Base-by-base conservation (phyloP, 2,329 filamentous ascomycete genomes). In the Paraphaeosphaeria minitans region DNA sequence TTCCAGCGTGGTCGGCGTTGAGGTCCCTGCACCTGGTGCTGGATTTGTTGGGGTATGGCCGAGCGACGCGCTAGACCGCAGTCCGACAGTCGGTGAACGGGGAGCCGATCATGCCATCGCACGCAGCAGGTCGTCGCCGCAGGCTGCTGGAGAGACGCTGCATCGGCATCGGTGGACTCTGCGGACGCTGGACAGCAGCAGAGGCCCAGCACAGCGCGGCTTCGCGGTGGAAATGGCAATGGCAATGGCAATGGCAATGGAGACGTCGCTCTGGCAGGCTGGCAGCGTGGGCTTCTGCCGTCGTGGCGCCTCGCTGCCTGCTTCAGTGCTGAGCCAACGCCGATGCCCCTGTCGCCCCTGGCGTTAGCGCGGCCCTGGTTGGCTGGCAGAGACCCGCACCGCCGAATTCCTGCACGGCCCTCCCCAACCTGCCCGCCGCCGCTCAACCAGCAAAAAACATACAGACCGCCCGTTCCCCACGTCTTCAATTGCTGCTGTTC, bases 371-470 rank as follows among this genome's bases (percentile, higher is more conserved):
- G n/a, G 9, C 39, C 29, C 27, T 46, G 55, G 33, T 57, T 60
- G 54, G 58, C 50, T 55, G 52, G 33, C 37, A 12, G n/a, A 27
- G 53, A 24, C 58, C 55, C 55, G 52, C 55, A 53, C 31, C 50
- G 45, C 58, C 49, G 58, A 53, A 37, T 41, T 41, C 52, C 52
- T 57, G 58, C 58, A 57, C 43, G 42, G 53, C 31, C 55, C 59
- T 37, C 50, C 65, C 55, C 65, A 63, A 64, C 62, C 61, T 66
- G 62, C 58, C 24, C 64, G 59, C 61, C 59, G 64, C 62, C 61
- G 69, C 69, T 69, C 67, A 71, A 72, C 62, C 56, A 66, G 67
- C 66, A 72, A 71, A 74, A 75, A 75, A 72, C 67, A 73, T 64
- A 57, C 70, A 74, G 70, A 75, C 73, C 72, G 72, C 72, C 72